A percentile compares a stretch with the other conserved stretches of the same genome.
These are phyloP conservation scores for Chytriomyces confervae DNA, from an alignment of 192 early-diverging fungal species.

Conservation along the genomic window DNA sequence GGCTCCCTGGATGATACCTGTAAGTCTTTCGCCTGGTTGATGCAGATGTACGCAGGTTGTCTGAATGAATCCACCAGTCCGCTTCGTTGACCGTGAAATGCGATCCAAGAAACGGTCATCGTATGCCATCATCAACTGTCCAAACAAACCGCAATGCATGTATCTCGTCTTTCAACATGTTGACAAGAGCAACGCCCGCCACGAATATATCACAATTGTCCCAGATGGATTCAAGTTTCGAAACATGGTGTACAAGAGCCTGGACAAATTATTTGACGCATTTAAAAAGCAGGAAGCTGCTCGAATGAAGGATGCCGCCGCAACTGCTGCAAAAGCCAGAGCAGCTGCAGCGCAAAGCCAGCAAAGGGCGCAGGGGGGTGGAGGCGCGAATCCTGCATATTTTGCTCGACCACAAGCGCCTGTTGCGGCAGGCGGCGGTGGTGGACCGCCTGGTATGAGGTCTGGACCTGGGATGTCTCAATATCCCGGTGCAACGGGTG, in stretches of 20 bases:
- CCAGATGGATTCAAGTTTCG: conserved; percentile 80
- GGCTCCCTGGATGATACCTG: conserved; percentile 60
- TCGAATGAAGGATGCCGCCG: conserved; percentile 18
- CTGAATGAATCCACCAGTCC: conserved; percentile 44
- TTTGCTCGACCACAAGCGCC: conserved; percentile 7
- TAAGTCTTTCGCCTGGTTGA: conserved; percentile 52
- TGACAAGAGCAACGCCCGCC: conserved; percentile 54
- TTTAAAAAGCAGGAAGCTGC: conserved; percentile 67
- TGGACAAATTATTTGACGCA: conserved; percentile 74
- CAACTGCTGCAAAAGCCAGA: neutral
- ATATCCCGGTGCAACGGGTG: neutral
- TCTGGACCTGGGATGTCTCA: neutral
- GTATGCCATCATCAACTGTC: conserved; percentile 80
- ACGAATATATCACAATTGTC: conserved; percentile 77
- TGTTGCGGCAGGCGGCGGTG: neutral
- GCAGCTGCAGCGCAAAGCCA: too few species aligned
- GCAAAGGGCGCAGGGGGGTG: neutral
- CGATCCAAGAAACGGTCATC: conserved; percentile 71
- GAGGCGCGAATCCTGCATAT: neutral
- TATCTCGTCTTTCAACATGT: conserved; percentile 79
- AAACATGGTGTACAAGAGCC: conserved; percentile 67
- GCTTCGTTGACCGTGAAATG: conserved; percentile 44
- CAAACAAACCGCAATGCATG: conserved; percentile 74
- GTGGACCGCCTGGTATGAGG: neutral
- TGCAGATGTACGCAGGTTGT: conserved; percentile 46